Conservation (phyloP, 225 moss, liverwort and hornwort genomes). For the Takakia lepidozioides region DNA sequence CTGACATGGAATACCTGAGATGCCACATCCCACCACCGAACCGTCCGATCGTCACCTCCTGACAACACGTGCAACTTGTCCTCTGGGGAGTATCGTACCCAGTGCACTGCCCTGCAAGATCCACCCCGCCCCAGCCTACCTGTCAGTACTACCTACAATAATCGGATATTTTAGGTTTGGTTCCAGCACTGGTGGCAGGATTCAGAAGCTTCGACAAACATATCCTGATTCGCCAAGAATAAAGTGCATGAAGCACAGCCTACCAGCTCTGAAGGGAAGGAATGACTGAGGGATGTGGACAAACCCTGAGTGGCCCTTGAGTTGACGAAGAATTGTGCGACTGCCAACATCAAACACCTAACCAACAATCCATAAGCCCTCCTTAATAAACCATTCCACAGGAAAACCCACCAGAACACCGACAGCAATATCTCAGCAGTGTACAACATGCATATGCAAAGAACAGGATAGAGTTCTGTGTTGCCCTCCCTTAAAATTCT, state of each 20-base stretch:
- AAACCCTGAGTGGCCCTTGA: slow-evolving; percentile 81
- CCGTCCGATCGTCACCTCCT: slow-evolving; percentile 75
- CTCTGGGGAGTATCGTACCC: slow-evolving; percentile 75
- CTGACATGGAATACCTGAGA: slow-evolving; percentile 40
- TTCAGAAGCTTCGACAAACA: too few species aligned
- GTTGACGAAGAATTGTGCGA: slow-evolving; percentile 74
- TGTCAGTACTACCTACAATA: too few species aligned
- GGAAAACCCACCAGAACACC: too few species aligned
- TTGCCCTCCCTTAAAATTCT: too few species aligned
- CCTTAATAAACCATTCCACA: not conserved
- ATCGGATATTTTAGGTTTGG: too few species aligned
- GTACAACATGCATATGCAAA: too few species aligned
- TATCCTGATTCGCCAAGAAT: too few species aligned
- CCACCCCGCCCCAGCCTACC: not conserved
- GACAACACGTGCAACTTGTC: slow-evolving; percentile 90
- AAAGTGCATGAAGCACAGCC: too few species aligned
- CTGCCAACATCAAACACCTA: slow-evolving; percentile 90
- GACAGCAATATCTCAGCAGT: too few species aligned
- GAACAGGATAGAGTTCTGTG: too few species aligned
- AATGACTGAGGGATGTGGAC: slow-evolving; percentile 9
- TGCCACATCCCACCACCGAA: slow-evolving; percentile 98
- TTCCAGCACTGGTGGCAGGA: too few species aligned
- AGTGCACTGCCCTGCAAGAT: slow-evolving; percentile 70
- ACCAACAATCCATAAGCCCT: too few species aligned
- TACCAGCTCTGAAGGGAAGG: not conserved